Base-by-base conservation (phyloP, 495 filamentous ascomycete genomes). In the Podospora fimiseda region DNA sequence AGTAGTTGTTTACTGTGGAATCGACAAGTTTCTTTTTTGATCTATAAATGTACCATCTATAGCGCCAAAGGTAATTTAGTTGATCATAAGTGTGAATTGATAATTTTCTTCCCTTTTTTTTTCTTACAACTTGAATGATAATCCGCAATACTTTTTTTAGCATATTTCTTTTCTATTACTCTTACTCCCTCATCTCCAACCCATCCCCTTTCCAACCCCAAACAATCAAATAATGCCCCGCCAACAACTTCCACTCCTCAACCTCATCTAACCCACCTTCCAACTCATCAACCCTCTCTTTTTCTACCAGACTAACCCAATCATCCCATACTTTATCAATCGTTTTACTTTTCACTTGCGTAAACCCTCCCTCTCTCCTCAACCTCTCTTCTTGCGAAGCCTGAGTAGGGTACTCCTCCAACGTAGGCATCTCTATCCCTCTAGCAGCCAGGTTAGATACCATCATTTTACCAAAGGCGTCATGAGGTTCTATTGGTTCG, bases 231-330 rank as follows among this genome's bases (percentile, higher is more conserved):
- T 98, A 98, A 74, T 98, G 93, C 53, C 78, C 78, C 3, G 89
- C 89, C 60, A 98, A 66, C 64, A 98, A 65, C 60, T 81, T 73
- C 90, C 92, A 96, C 71, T 98, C 93, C 70, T 98, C 93, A 50
- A 95, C 80, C 70, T 98, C 93, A 74, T 98, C 93, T 56, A 97
- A 63, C 74, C 91, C 87, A 65, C 91, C 87, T 68, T 97, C 93
- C 49, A 96, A 66, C 20, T 68, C 62, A 43, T 85, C 82, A 3
- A 97, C 82, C 56, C 93, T 73, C 59, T 86, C 86, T 63, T 87
- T 92, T 71, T 97, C 93, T n/a, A 66, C 70, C 8, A 76, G 70
- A 0, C 39, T 52, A 2, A 95, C 74, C 87, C 90, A 96, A 11
- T 72, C 63, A 42, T 84, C 76, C 83, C 88, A 95, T 38, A 96